Base-by-base conservation (phyloP, 1,284 basidiomycete species). In the Afroboletus lepidellus region DNA sequence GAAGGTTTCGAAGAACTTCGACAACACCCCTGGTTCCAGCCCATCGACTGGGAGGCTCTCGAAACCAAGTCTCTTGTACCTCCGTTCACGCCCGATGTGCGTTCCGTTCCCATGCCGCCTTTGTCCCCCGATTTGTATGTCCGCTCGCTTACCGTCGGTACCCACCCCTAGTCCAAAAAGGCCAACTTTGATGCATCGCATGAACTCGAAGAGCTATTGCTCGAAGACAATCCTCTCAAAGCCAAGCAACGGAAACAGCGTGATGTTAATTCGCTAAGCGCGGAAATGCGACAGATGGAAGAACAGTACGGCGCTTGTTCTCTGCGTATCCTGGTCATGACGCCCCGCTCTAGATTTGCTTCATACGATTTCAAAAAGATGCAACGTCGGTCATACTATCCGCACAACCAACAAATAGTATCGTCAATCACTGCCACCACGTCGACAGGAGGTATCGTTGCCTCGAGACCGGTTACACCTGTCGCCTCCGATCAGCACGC, bases 171-270 rank as follows among this genome's bases (percentile, higher is more conserved):
- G 93, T 86, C 87, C 21, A 98, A 98, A 74, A 96, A 96, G 71
- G 94, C 96, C 20, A 98, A 99, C 71, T 99, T 98, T 69, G 96
- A 99, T 67, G 95, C 95, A n/a, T 97, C 96, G 15, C 95, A 98
- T 68, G 96, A 99, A 72, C 74, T 99, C 30, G 96, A 99, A 67
- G 96, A 99, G 73, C 75, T 99, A 36, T 70, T 99, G 32, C 74
- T 99, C 11, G 96, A 98, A 71, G 96, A 98, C 67, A 98, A 99
- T 66, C 96, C 96, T 43, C 77, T 98, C 49, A 98, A 98, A 70
- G 94, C 96, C 13, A 89, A 93, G 64, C 89, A 92, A 58, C 81
- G 96, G 48, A 97, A 96, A 69, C 88, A 90, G 56, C 89, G 94
- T 56, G 94, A 98, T 62, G 71, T 87, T 25, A 81, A 78, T 58